These are phyloP conservation scores for Pulveroboletus sp. DNA, from an alignment of 768 basidiomycete genomes.

Conservation along the genomic window DNA sequence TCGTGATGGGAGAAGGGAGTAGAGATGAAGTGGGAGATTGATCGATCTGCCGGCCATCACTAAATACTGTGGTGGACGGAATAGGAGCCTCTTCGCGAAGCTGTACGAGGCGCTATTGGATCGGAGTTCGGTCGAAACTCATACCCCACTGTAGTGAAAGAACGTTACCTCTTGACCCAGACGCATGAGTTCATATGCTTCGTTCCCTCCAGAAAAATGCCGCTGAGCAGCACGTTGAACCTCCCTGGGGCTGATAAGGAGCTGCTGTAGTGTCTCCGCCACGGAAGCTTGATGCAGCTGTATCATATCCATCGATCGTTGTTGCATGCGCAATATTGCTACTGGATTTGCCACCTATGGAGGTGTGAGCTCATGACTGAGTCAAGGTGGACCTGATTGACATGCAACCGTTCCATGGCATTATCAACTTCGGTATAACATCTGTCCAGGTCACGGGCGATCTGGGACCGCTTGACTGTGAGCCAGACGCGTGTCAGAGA, in stretches of 20 bases:
- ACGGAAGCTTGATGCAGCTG: slow-evolving; percentile 29
- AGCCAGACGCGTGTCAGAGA: slow-evolving; percentile 3
- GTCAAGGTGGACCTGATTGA: slow-evolving; percentile 17
- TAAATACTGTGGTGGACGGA: slow-evolving; percentile 14
- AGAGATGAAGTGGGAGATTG: slow-evolving; percentile 20
- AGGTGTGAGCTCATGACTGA: background rate
- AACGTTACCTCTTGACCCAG: slow-evolving; percentile 43
- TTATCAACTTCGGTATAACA: slow-evolving; percentile 40
- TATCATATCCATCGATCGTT: slow-evolving; percentile 25
- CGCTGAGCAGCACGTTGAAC: slow-evolving; percentile 35
- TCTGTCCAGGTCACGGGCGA: slow-evolving; percentile 41
- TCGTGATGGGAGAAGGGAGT: slow-evolving; percentile 21
- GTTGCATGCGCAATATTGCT: slow-evolving; percentile 27
- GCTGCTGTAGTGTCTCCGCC: slow-evolving; percentile 36
- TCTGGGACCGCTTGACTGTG: slow-evolving; percentile 43
- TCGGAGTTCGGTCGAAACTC: background rate
- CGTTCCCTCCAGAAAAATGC: slow-evolving; percentile 38
- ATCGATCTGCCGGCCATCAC: slow-evolving; percentile 16
- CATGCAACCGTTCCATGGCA: slow-evolving; percentile 42
- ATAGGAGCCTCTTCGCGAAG: slow-evolving; percentile 3
- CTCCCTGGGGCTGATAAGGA: slow-evolving; percentile 36
- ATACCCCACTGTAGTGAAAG: background rate
- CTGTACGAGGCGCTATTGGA: slow-evolving; percentile 21
- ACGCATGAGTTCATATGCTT: slow-evolving; percentile 46
- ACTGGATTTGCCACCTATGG: slow-evolving; percentile 22